Base-by-base conservation (phyloP, 108 stramenopile genomes). In the Seminavis robusta region DNA sequence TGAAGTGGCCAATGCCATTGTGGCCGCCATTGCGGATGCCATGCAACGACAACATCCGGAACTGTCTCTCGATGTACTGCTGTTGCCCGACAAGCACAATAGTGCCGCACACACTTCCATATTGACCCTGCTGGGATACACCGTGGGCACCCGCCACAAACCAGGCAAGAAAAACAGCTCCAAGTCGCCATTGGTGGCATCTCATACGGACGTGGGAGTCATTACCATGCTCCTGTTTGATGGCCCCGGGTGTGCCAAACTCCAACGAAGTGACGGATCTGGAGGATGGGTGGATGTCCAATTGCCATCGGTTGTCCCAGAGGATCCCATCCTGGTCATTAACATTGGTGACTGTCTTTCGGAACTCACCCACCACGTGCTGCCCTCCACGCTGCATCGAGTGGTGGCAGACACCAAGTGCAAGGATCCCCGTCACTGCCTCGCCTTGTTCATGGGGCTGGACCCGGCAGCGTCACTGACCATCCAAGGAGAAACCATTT, bases 281-380 rank as follows among this genome's bases (percentile, higher is more conserved):
- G 32, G 9, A 36, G 30, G 42, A 0, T 88, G 81, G 81, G 43
- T 77, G 0, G 68, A 88, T 46, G 76, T 88, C 19, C 33, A 43
- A 17, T 52, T 88, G 24, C 86, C 83, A 0, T 29, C 29, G 16
- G 23, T 23, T 0, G 33, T 74, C n/a, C 59, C 56, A 5, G 43
- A 71, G 7, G 88, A 89, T 62, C 88, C 83, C 8, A 40, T 83
- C 40, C 83, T 84, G 59, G 88, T 89, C 5, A 63, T 89, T 16
- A 89, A 89, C 56, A 77, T 85, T 39, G 88, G 81, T 21, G 88
- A 89, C 56, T 89, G 88, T 49, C 59, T 89, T 16, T 80, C 83
- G 1, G 88, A 84, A 17, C 43, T 89, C 36, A 78, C 58, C 31
- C 52, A 61, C 6, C 69, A 69, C 27, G 26, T 33, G 33, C 34